Conservation (phyloP, 1,284 basidiomycete genomes). For the Mrakiaceae sp. region DNA sequence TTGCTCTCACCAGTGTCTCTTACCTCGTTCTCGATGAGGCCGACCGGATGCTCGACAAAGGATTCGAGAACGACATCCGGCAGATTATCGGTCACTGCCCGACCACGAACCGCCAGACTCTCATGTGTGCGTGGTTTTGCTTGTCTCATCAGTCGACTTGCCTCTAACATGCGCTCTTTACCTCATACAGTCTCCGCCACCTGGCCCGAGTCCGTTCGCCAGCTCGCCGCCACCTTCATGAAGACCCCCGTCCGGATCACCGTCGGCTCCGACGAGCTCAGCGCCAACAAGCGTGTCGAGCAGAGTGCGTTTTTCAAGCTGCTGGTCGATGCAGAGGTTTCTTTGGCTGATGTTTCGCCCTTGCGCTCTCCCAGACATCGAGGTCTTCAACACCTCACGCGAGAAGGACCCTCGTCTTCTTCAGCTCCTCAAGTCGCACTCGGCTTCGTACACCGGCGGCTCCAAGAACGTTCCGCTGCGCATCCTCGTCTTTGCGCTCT, state of each 20-base stretch:
- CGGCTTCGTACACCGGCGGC: slow-evolving; percentile 38
- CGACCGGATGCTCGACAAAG: slow-evolving; percentile 95
- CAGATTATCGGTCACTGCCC: slow-evolving; percentile 75
- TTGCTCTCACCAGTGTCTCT: slow-evolving; percentile 46
- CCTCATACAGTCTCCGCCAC: slow-evolving; percentile 64
- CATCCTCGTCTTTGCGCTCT: slow-evolving; percentile 87
- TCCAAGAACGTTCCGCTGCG: slow-evolving; percentile 45
- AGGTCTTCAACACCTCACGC: slow-evolving; percentile 78
- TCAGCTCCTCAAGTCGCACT: slow-evolving; percentile 53
- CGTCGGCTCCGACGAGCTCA: slow-evolving; percentile 89
- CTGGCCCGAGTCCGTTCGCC: slow-evolving; percentile 92
- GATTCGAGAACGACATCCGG: slow-evolving; percentile 97
- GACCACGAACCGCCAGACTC: slow-evolving; percentile 59
- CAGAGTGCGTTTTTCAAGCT: slow-evolving; percentile 33
- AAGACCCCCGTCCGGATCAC: slow-evolving; percentile 78
- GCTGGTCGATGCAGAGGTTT: too few species aligned
- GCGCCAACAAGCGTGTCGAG: slow-evolving; percentile 80
- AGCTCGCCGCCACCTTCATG: slow-evolving; percentile 85
- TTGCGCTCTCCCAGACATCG: slow-evolving; percentile 43
- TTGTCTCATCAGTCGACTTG: not conserved
- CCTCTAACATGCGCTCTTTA: not conserved
- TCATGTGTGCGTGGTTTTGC: slow-evolving; percentile 49
- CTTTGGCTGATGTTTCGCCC: not conserved
- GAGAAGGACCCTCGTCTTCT: slow-evolving; percentile 73
- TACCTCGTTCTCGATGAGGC: slow-evolving; percentile 96